Percentiles rank a stretch among this genome's conserved stretches.
These are phyloP conservation scores for Bolboschoenoplectus hybrid DNA, from an alignment of 202 grass and related monocot species.

Conservation along the genomic window DNA sequence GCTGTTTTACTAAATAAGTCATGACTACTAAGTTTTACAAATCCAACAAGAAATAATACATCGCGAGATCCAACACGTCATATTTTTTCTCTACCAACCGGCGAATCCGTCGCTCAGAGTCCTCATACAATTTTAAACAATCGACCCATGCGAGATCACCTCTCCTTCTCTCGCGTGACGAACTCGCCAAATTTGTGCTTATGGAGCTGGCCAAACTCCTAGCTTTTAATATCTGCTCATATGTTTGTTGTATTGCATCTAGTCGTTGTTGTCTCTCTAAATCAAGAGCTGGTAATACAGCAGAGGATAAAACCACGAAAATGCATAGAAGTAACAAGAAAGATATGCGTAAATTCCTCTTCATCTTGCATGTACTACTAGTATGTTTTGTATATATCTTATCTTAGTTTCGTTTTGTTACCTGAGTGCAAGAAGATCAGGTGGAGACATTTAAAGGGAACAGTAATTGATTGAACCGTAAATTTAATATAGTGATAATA, in stretches of 20 bases:
- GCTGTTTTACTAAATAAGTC: not conserved
- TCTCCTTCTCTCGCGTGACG: not conserved
- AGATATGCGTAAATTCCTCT: not conserved
- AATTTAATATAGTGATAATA: no score
- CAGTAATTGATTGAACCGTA: not conserved
- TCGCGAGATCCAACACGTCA: slow-evolving; percentile 12
- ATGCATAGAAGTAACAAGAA: not conserved
- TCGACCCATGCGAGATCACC: slow-evolving; percentile 19
- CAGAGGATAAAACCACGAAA: not conserved
- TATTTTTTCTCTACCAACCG: slow-evolving; percentile 2
- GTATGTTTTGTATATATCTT: not conserved
- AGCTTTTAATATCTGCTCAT: slow-evolving; percentile 8
- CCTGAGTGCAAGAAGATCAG: not conserved
- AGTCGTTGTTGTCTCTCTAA: slow-evolving; percentile 5
- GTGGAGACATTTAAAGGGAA: not conserved
- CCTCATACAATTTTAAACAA: slow-evolving; percentile 32
- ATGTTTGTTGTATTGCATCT: slow-evolving; percentile 9
- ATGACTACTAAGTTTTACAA: no score
- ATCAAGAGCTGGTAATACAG: not conserved
- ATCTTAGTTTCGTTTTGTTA: not conserved
- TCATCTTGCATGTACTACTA: not conserved
- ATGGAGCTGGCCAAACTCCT: not conserved
- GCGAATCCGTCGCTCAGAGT: slow-evolving; percentile 13
- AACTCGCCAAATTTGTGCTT: not conserved
- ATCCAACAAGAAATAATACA: no score